Evolutionary conservation across 805 yeast species (phyloP).

Genomic region (Blastobotrys muscicola): DNA sequence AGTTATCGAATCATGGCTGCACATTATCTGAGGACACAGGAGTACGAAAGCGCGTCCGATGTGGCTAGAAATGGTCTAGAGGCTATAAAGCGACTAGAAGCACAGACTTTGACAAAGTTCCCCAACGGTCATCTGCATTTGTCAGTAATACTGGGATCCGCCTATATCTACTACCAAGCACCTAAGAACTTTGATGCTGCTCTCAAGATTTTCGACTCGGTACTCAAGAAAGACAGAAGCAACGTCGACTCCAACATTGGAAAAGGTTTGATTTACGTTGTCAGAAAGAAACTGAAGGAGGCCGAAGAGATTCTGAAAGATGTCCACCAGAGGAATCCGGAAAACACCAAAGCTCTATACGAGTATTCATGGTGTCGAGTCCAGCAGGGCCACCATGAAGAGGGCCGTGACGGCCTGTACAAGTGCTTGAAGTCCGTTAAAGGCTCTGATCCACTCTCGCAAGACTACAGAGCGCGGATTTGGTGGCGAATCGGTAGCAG

Average conservation of each 20-base stretch:
- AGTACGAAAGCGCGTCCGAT: slow-evolving; percentile 53
- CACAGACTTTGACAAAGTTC: slow-evolving; percentile 37
- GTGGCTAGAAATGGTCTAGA: slow-evolving; percentile 53
- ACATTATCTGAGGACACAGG: slow-evolving; percentile 49
- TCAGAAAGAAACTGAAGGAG: slow-evolving; percentile 44
- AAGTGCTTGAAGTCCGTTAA: slow-evolving; percentile 34
- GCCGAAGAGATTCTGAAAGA: slow-evolving; percentile 46
- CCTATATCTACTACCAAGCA: slow-evolving; percentile 78
- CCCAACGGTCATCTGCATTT: slow-evolving; percentile 47
- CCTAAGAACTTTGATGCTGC: slow-evolving; percentile 83
- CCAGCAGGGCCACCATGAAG: slow-evolving; percentile 37
- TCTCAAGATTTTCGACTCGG: slow-evolving; percentile 53
- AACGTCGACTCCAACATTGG: slow-evolving; percentile 67
- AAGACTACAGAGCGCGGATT: slow-evolving; percentile 48
- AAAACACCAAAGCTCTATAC: slow-evolving; percentile 48
- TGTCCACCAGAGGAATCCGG: slow-evolving; percentile 42
- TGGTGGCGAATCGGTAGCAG: slow-evolving; percentile 72
- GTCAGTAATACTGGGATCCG: slow-evolving; percentile 57
- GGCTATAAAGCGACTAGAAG: slow-evolving; percentile 32
- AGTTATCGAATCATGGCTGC: slow-evolving; percentile 58
- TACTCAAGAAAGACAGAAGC: slow-evolving; percentile 38
- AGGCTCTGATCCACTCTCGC: slow-evolving; percentile 44
- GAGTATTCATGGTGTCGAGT: slow-evolving; percentile 77
- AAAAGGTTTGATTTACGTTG: slow-evolving; percentile 66
- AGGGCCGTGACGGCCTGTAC: slow-evolving; percentile 45